Evolutionary conservation across 2,329 filamentous ascomycete genomes (phyloP), one percentile per base, ranked within the genome.

Genomic region (Botrytis paeoniae): DNA sequence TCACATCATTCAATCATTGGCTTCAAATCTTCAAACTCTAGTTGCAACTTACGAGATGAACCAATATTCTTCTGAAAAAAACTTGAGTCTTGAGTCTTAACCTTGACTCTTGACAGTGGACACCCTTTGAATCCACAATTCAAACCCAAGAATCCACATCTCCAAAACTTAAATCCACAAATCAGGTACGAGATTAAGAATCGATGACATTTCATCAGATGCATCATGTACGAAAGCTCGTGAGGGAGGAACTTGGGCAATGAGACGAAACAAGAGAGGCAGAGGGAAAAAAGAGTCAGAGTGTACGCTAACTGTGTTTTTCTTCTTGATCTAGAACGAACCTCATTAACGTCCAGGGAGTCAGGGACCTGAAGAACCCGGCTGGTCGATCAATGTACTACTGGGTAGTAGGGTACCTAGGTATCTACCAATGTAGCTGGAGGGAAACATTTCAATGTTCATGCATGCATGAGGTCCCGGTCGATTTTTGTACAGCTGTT

Each of bases 121-220:
- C 25, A 41, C 25, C 16, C 37, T 63, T 12, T 18, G n/a, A 29
- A 41, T 63, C 60, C 60, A 63, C 60, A 25, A 37, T 39, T 37
- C 43, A 12, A 61, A 37, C 35, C 35, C 35, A 41, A 57, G n/a
- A 57, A 32, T 29, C n/a, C 51, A 57, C 51, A 9, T 29, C 51
- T 29, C 25, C 60, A 12, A 41, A 14, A 16, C 51, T 18, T 29
- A 25, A 63, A 63, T 41, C 37, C 60, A 63, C 60, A 63, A 63
- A n/a, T 63, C 60, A 63, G 60, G 60, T 39, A 63, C 60, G 39
- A 41, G 60, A 63, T 63, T 25, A 41, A 57, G 51, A 54, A 62
- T 29, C 35, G 25, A 62, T 62, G 60, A 62, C 37, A n/a, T 41
- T 57, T 29, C 48, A 54, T 54, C 48, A 54, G 48, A 54, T 54